Conservation (phyloP, 139 green algal species). For the Chlorella sp. region DNA sequence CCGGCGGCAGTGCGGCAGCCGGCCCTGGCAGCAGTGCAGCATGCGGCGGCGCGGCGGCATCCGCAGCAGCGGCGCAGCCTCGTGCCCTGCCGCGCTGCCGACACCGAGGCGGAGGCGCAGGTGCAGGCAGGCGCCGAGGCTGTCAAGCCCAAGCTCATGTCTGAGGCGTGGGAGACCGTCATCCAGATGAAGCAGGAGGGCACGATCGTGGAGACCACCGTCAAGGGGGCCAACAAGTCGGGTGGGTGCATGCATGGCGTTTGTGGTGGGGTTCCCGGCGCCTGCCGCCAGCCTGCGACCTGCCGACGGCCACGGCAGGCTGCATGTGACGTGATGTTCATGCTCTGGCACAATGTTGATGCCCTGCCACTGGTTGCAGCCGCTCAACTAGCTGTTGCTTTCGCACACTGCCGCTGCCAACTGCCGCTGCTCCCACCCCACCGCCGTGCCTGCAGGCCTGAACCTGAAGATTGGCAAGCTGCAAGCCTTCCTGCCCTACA, state of each 20-base stretch:
- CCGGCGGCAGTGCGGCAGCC: background rate
- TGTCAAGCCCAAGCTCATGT: constrained; percentile 21
- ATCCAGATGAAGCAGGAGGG: constrained; percentile 9
- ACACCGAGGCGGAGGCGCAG: background rate
- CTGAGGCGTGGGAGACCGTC: constrained; percentile 5
- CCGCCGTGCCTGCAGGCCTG: constrained; percentile 6
- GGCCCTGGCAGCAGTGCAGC: too few species aligned
- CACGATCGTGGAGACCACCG: background rate
- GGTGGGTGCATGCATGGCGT: constrained; percentile 27
- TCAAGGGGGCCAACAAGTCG: constrained; percentile 25
- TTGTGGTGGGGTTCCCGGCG: too few species aligned
- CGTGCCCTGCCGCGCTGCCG: background rate
- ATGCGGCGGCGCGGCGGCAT: too few species aligned
- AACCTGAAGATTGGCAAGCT: constrained; percentile 13
- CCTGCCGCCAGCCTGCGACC: too few species aligned
- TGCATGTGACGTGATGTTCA: too few species aligned
- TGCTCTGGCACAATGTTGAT: too few species aligned
- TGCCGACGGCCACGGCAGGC: too few species aligned
- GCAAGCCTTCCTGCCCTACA: constrained; percentile 55
- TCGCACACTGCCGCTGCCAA: background rate
- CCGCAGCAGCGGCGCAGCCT: background rate
- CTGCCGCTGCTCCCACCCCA: background rate
- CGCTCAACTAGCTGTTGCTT: too few species aligned
- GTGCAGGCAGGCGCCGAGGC: background rate
- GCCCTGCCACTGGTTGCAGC: too few species aligned